Percentiles rank a stretch among this genome's conserved stretches.
These are phyloP conservation scores for Teunomyces stri DNA, from an alignment of 805 yeast species.

Conservation along the genomic window DNA sequence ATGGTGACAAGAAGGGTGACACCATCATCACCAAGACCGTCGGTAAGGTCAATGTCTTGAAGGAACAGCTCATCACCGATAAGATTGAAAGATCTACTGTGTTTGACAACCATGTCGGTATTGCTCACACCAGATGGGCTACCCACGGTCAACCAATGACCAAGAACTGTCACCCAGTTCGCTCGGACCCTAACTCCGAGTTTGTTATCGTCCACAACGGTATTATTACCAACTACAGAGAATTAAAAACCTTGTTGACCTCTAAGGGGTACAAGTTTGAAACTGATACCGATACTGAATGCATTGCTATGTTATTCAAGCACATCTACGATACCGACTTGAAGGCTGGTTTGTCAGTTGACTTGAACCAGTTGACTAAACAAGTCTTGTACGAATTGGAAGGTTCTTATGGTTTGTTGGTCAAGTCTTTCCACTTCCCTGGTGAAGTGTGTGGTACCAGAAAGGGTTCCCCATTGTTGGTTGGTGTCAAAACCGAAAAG, in stretches of 20 bases:
- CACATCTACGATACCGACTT: slow-evolving; percentile 79
- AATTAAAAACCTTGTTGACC: slow-evolving; percentile 74
- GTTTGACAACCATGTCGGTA: slow-evolving; percentile 87
- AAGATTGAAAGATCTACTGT: slow-evolving; percentile 58
- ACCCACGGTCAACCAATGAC: slow-evolving; percentile 94
- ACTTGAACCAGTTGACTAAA: slow-evolving; percentile 89
- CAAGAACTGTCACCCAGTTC: slow-evolving; percentile 92
- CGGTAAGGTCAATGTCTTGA: slow-evolving; percentile 87
- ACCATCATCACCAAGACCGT: slow-evolving; percentile 75
- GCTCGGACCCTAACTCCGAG: slow-evolving; percentile 79
- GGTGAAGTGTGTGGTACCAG: slow-evolving; percentile 95
- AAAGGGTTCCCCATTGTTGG: slow-evolving; percentile 95
- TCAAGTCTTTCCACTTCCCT: slow-evolving; percentile 89
- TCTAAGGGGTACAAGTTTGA: slow-evolving; percentile 81
- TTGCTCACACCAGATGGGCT: slow-evolving; percentile 99
- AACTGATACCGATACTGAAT: slow-evolving; percentile 96
- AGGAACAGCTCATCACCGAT: slow-evolving; percentile 52
- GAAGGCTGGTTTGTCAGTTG: slow-evolving; percentile 73
- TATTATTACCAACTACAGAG: slow-evolving; percentile 94
- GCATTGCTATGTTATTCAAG: slow-evolving; percentile 92
- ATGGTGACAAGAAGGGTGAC: slow-evolving; percentile 76
- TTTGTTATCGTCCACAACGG: slow-evolving; percentile 96
- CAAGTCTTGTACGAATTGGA: slow-evolving; percentile 89
- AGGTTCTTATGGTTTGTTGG: slow-evolving; percentile 96
- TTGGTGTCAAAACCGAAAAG: slow-evolving; percentile 95